Conservation (phyloP, 78 protist species). For the Cavenderia fasciculata region DNA sequence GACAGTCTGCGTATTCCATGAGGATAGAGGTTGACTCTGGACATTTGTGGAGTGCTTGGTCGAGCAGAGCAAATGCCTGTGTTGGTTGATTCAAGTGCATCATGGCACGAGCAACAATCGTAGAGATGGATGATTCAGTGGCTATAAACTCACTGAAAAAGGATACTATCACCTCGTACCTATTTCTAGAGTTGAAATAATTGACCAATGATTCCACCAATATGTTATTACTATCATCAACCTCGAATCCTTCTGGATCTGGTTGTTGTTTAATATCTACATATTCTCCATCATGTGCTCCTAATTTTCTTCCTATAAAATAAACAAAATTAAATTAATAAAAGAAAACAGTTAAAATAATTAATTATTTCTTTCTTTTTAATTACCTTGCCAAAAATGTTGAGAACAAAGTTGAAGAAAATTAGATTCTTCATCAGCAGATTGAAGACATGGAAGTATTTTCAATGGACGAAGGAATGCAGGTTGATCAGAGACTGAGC, state of each 20-base stretch:
- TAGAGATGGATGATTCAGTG: constrained; percentile 53
- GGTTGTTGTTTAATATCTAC: not conserved
- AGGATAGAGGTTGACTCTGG: constrained; percentile 42
- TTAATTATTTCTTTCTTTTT: too few species aligned
- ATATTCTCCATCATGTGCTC: constrained; percentile 44
- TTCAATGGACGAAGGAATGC: constrained; percentile 44
- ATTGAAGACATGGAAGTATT: not conserved
- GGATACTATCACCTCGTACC: constrained; percentile 30
- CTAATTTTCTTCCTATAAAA: constrained; percentile 71
- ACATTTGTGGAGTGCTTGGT: not conserved
- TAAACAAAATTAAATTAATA: too few species aligned
- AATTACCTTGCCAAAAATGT: constrained; percentile 64
- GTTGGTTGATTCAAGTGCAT: not conserved
- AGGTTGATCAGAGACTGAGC: constrained; percentile 29
- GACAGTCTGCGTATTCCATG: constrained; percentile 4
- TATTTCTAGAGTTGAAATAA: constrained; percentile 23
- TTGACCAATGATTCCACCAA: constrained; percentile 29
- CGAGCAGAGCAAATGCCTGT: not conserved
- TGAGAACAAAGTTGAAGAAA: constrained; percentile 32
- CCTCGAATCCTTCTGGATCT: constrained; percentile 1
- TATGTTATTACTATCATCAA: constrained; percentile 61
- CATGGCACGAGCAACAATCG: constrained; percentile 16
- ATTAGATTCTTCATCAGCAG: constrained; percentile 12
- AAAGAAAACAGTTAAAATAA: too few species aligned
- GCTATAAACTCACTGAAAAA: constrained; percentile 37